These are phyloP conservation scores for Podaxis mareebaensis DNA, from an alignment of 768 basidiomycete species.

Conservation along the genomic window DNA sequence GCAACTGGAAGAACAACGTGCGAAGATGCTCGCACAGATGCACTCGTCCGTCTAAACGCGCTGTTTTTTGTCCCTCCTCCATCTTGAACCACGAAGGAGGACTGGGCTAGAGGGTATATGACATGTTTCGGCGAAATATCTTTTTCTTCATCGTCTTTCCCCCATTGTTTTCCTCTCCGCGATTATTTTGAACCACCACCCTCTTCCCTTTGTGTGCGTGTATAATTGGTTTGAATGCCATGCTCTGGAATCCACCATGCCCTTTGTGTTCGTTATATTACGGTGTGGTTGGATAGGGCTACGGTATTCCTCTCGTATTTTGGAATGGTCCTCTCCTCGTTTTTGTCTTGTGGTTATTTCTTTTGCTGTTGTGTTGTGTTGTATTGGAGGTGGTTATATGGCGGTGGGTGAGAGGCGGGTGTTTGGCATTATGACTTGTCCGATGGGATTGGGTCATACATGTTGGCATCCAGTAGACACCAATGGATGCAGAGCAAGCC, in stretches of 20 bases:
- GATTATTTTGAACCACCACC: constrained; percentile 5
- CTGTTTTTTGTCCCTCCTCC: neutral
- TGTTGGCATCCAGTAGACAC: neutral
- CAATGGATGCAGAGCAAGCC: neutral
- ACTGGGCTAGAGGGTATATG: constrained; percentile 13
- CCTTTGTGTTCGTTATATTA: neutral
- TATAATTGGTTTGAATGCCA: neutral
- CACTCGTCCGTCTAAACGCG: neutral
- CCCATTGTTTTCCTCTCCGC: neutral
- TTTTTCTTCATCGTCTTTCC: neutral
- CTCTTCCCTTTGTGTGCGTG: constrained; percentile 7
- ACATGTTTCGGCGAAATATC: neutral
- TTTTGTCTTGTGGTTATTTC: neutral
- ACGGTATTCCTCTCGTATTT: neutral
- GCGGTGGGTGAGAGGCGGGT: neutral
- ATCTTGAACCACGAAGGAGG: neutral
- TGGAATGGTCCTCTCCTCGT: neutral
- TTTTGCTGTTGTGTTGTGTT: neutral
- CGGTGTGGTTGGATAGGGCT: neutral
- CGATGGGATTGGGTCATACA: neutral
- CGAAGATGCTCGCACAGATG: constrained; percentile 14
- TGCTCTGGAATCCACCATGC: neutral
- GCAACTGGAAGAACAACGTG: constrained; percentile 12
- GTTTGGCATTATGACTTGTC: neutral
- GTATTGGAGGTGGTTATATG: neutral